Percentiles rank a stretch among this genome's conserved stretches.
Evolutionary conservation across 805 yeast species (phyloP).

Genomic region (Saturnispora mendoncae): DNA sequence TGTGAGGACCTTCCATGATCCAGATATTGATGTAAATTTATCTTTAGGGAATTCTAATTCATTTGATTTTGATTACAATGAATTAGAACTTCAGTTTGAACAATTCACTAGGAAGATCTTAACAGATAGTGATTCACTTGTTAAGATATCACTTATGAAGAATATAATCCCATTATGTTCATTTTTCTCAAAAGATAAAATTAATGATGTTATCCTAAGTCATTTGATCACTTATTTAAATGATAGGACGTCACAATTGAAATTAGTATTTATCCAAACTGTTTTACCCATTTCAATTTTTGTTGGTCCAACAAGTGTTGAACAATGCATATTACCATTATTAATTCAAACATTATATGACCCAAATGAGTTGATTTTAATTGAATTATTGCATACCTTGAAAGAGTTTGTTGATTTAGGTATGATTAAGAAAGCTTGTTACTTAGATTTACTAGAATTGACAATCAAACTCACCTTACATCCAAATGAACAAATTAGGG

Average conservation of each 20-base stretch:
- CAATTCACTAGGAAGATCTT: conserved; percentile 53
- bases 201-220: conserved; percentile 81
- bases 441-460: conserved; percentile 47
- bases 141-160: conserved; percentile 58
- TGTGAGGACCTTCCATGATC: conserved; percentile 27
- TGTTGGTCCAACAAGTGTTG: conserved; percentile 74
- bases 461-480: conserved; percentile 59
- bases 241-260: conserved; percentile 58
- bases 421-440: conserved; percentile 38
- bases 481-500: conserved; percentile 82
- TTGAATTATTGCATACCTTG: conserved; percentile 54
- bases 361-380: conserved; percentile 72
- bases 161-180: conserved; percentile 72
- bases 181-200: conserved; percentile 77
- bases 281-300: conserved; percentile 68
- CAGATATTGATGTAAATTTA: conserved; percentile 32
- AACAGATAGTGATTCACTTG: conserved; percentile 59
- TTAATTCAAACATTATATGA: conserved; percentile 77
- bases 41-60: conserved; percentile 27
- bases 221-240: conserved; percentile 88
- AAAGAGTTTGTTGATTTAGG: conserved; percentile 51
- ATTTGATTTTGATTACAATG: conserved; percentile 34
- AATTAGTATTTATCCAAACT: conserved; percentile 63
- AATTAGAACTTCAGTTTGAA: conserved; percentile 50
- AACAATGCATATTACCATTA: conserved; percentile 81